phyloP scores from a whole-genome alignment of 1,139 yeast genomes.

The Lodderomyces jiufengensis region DNA sequence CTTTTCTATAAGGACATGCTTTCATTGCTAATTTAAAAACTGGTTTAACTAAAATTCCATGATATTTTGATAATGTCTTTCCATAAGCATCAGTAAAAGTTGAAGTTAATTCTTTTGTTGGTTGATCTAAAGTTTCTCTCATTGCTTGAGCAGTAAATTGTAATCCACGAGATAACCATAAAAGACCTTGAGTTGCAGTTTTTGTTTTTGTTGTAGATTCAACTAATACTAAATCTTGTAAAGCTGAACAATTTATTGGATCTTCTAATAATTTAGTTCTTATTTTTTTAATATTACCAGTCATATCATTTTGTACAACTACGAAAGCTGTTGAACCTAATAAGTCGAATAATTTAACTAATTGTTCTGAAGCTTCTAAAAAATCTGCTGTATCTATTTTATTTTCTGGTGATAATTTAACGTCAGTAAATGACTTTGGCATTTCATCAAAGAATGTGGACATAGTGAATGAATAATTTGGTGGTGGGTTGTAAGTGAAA shows the following conservation, averaged over 20 bases:
- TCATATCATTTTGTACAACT: conserved; percentile 85
- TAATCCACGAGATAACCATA: conserved; percentile 85
- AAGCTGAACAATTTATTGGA: conserved; percentile 61
- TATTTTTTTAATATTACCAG: conserved; percentile 78
- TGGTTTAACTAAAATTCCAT: conserved; percentile 78
- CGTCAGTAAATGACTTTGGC: conserved; percentile 72
- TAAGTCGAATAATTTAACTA: conserved; percentile 78
- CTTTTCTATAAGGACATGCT: conserved; percentile 91
- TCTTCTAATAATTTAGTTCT: conserved; percentile 61
- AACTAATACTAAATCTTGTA: conserved; percentile 75
- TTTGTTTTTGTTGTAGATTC: conserved; percentile 62
- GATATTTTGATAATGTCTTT: conserved; percentile 77
- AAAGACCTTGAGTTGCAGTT: conserved; percentile 86
- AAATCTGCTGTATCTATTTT: conserved; percentile 73
- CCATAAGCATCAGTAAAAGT: conserved; percentile 81
- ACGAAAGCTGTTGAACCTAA: conserved; percentile 83
- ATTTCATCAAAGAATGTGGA: conserved; percentile 77
- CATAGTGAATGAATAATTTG: conserved; percentile 27
- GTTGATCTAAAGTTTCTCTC: conserved; percentile 68
- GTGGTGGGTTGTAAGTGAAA: neutral
- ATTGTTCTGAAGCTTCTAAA: conserved; percentile 78
- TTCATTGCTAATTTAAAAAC: conserved; percentile 92
- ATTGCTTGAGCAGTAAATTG: conserved; percentile 87
- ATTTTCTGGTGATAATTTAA: conserved; percentile 57
- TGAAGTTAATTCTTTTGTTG: conserved; percentile 60